Evolutionary conservation across 169 alveolate genomes (phyloP).

Genomic region (Plasmodium cynomolgi): DNA sequence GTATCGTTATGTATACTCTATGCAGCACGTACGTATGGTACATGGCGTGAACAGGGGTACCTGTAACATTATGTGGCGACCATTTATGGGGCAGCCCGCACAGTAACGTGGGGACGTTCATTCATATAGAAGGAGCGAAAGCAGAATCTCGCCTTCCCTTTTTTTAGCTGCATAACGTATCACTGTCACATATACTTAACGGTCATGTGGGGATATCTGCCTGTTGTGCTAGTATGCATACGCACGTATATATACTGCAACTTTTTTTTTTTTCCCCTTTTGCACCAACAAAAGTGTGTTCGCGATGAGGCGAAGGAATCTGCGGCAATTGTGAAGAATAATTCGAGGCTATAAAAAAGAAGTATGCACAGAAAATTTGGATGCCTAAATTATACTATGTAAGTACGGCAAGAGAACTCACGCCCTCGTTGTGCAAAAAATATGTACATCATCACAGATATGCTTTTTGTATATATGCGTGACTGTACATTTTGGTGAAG

Average conservation of each 20-base stretch:
- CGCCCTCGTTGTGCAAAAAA: neutral
- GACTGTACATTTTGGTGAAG: neutral
- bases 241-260: neutral
- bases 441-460: neutral
- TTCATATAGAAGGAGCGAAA: neutral
- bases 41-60: neutral
- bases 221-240: neutral
- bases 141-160: neutral
- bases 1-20: neutral
- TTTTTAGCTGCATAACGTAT: neutral
- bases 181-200: neutral
- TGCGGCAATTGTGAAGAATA: neutral
- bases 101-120: neutral
- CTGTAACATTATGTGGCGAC: neutral
- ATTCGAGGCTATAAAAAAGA: neutral
- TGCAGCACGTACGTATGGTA: neutral
- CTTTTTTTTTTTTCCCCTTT: neutral
- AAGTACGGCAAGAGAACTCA: neutral
- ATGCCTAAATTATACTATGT: neutral
- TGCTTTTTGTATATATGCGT: neutral
- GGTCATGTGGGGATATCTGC: neutral
- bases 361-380: neutral
- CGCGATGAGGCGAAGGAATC: neutral
- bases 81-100: neutral
- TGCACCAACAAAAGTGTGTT: neutral